phyloP scores from a whole-genome alignment of 805 yeast genomes.

The Hanseniaspora lindneri region DNA sequence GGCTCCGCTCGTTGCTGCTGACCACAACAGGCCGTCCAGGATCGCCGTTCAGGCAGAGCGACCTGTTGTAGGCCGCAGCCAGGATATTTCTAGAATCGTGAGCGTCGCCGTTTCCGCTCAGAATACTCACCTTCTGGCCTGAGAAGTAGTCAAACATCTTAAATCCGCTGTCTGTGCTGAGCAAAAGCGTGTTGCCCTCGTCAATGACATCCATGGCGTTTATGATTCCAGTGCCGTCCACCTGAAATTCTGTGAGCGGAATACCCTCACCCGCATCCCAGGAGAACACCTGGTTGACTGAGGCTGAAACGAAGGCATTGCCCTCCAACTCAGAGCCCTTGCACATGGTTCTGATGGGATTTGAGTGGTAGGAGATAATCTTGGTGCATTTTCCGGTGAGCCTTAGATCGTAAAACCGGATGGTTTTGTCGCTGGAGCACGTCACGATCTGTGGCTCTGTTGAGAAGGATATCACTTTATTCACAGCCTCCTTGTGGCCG shows the following conservation, averaged over 20 bases:
- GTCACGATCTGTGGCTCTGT: slow-evolving; percentile 79
- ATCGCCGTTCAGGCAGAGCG: not conserved
- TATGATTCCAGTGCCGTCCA: slow-evolving; percentile 1
- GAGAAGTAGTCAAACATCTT: slow-evolving; percentile 66
- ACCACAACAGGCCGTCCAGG: slow-evolving; percentile 59
- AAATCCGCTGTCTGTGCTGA: slow-evolving; percentile 77
- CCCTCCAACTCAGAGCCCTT: slow-evolving; percentile 48
- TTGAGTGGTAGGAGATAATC: slow-evolving; percentile 73
- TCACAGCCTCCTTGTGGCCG: slow-evolving; percentile 73
- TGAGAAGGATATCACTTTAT: slow-evolving; percentile 51
- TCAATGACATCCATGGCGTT: slow-evolving; percentile 43
- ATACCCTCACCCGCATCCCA: slow-evolving; percentile 76
- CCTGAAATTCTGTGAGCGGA: slow-evolving; percentile 44
- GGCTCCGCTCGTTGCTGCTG: too few species aligned
- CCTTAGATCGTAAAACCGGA: slow-evolving; percentile 75
- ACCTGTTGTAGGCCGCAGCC: not conserved
- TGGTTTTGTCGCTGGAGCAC: slow-evolving; percentile 72
- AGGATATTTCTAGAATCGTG: not conserved
- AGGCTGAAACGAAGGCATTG: slow-evolving; percentile 65
- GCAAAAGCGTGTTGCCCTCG: slow-evolving; percentile 49
- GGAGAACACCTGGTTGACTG: slow-evolving; percentile 68
- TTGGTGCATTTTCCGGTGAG: slow-evolving; percentile 62
- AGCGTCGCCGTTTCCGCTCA: slow-evolving; percentile 35
- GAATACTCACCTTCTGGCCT: slow-evolving; percentile 64
- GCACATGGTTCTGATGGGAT: slow-evolving; percentile 63